Evolutionary conservation across 805 yeast genomes (phyloP).

Genomic region (Saitoella complicata): DNA sequence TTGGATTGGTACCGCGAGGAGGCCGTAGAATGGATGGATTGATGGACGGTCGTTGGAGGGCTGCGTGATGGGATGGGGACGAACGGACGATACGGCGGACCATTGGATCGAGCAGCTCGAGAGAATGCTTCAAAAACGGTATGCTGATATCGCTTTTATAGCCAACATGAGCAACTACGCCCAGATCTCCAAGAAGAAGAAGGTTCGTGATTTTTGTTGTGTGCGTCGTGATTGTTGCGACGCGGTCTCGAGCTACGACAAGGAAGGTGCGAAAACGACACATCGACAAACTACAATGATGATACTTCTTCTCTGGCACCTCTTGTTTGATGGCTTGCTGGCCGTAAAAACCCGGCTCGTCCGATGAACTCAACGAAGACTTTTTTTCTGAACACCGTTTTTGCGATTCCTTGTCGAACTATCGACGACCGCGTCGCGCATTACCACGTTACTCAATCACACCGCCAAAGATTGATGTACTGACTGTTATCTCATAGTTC

Average conservation of each 20-base stretch:
- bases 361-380: constrained; percentile 1
- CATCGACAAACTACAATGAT: background rate
- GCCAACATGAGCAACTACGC: background rate
- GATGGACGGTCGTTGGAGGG: too few relatives aligned
- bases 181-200: constrained; percentile 4
- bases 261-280: background rate
- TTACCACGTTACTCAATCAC: background rate
- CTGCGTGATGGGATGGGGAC: too few relatives aligned
- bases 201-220: background rate
- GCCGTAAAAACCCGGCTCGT: too few relatives aligned
- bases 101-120: too few relatives aligned
- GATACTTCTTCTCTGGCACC: constrained; percentile 3
- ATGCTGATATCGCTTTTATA: too few relatives aligned
- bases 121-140: too few relatives aligned
- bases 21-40: too few relatives aligned
- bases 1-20: too few relatives aligned
- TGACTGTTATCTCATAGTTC: constrained; percentile 8
- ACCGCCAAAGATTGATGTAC: background rate
- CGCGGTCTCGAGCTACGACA: too few relatives aligned
- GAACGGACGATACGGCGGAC: too few relatives aligned
- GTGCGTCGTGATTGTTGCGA: too few relatives aligned
- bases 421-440: too few relatives aligned
- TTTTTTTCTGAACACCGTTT: background rate
- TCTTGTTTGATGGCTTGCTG: constrained; percentile 2
- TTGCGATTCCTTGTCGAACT: background rate